A percentile compares a stretch with the other conserved stretches of the same genome.
phyloP scores from a whole-genome alignment of 306 rosid species.

The Cyclanthera cordifolia region DNA sequence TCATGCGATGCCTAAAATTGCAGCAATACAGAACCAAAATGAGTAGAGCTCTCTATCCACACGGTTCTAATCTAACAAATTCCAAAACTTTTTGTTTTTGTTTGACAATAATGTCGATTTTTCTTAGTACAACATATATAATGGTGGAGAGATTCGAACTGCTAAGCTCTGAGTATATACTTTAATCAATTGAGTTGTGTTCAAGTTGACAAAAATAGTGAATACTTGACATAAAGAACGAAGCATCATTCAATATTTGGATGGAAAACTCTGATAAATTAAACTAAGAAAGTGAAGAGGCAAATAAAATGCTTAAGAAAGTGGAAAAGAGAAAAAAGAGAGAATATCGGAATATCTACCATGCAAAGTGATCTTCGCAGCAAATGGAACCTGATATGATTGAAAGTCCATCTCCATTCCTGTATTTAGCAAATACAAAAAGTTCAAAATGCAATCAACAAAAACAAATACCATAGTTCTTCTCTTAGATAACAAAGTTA shows the following conservation, averaged over 20 bases:
- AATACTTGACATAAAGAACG: background rate
- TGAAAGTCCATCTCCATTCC: slow-evolving; percentile 65
- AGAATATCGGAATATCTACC: slow-evolving; percentile 22
- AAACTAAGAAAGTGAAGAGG: background rate
- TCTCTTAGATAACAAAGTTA: background rate
- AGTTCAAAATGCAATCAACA: slow-evolving; percentile 5
- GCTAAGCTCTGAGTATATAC: too few species aligned
- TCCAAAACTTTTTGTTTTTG: background rate
- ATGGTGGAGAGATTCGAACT: too few species aligned
- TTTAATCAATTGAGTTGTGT: too few species aligned
- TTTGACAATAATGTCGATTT: background rate
- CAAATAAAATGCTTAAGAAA: background rate
- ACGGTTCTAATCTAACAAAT: background rate
- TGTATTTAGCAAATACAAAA: slow-evolving; percentile 22
- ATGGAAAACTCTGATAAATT: background rate
- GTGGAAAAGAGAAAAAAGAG: background rate
- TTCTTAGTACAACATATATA: too few species aligned
- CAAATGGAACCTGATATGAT: slow-evolving; percentile 65
- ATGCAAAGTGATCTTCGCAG: slow-evolving; percentile 80
- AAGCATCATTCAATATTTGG: background rate
- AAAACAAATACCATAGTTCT: background rate
- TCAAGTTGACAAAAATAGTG: background rate
- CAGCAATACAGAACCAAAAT: slow-evolving; percentile 11
- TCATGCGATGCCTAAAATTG: slow-evolving; percentile 78
- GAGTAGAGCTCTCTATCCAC: background rate